Evolutionary conservation across 2,329 filamentous ascomycete species (phyloP).

Genomic region (Monilinia polystroma): DNA sequence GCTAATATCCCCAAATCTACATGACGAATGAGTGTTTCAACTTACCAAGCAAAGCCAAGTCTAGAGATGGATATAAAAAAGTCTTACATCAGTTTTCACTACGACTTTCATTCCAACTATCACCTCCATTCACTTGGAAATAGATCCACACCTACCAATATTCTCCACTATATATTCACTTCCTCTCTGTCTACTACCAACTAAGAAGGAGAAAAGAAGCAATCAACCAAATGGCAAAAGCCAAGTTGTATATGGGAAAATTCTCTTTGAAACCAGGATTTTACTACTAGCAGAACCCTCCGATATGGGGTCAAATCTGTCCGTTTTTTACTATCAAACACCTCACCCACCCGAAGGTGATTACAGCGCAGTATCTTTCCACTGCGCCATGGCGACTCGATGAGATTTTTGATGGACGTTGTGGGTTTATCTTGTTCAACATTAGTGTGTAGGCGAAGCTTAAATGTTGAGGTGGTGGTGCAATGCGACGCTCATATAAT

Average conservation of each 20-base stretch:
- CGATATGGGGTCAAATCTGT: constrained; percentile 6
- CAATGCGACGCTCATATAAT: too few species aligned
- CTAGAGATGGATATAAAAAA: too few species aligned
- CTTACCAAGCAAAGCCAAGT: not conserved
- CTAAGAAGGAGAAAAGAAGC: too few species aligned
- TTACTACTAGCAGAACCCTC: not conserved
- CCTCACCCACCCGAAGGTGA: not conserved
- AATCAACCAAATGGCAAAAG: not conserved
- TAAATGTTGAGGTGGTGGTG: too few species aligned
- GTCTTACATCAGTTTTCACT: too few species aligned
- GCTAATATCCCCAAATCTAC: too few species aligned
- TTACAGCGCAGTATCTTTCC: not conserved
- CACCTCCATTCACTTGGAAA: not conserved
- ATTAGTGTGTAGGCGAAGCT: too few species aligned
- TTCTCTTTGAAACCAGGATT: too few species aligned
- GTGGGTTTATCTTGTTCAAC: not conserved
- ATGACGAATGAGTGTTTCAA: not conserved
- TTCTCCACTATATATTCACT: not conserved
- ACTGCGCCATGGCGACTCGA: not conserved
- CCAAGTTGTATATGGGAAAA: too few species aligned
- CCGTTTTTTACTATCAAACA: not conserved
- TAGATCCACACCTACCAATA: not conserved
- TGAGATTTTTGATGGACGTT: not conserved
- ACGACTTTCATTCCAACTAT: too few species aligned
- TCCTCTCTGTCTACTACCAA: too few species aligned